Evolutionary conservation across 1,284 basidiomycete genomes (phyloP).

Genomic region (Exobasidium rhododendri): DNA sequence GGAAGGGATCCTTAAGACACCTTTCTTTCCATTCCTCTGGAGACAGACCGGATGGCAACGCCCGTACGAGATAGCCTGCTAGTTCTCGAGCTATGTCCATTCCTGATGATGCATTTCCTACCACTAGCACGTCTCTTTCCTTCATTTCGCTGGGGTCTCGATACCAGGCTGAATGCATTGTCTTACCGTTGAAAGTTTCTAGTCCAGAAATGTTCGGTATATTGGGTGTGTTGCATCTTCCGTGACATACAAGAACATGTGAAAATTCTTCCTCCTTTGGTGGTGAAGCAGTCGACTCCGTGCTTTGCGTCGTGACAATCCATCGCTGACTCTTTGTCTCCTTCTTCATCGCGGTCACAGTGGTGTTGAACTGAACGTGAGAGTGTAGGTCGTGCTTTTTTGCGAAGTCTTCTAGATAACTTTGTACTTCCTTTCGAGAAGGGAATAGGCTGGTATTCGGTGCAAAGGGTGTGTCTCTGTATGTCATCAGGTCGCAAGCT

Average conservation of each 20-base stretch:
- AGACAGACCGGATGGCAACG: constrained; percentile 11
- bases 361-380: constrained; percentile 1
- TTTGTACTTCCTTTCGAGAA: constrained; percentile 36
- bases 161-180: constrained; percentile 59
- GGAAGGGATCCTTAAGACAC: constrained; percentile 2
- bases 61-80: constrained; percentile 32
- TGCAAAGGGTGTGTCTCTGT: constrained; percentile 43
- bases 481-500: constrained; percentile 53
- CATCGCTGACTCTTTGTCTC: neutral
- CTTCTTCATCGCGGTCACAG: neutral
- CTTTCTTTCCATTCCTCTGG: constrained; percentile 17
- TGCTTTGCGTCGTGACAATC: neutral
- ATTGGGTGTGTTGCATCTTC: constrained; percentile 59
- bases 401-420: constrained; percentile 57
- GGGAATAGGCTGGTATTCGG: constrained; percentile 24
- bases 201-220: constrained; percentile 57
- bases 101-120: constrained; percentile 60
- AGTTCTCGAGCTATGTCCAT: constrained; percentile 61
- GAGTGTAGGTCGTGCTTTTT: neutral
- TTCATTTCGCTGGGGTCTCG: constrained; percentile 50
- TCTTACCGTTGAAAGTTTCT: constrained; percentile 53
- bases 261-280: constrained; percentile 23
- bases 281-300: neutral
- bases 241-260: constrained; percentile 55
- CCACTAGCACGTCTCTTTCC: constrained; percentile 56